Evolutionary conservation across 257 asterid species (phyloP).

Genomic region (Scutellaria galericulata): DNA sequence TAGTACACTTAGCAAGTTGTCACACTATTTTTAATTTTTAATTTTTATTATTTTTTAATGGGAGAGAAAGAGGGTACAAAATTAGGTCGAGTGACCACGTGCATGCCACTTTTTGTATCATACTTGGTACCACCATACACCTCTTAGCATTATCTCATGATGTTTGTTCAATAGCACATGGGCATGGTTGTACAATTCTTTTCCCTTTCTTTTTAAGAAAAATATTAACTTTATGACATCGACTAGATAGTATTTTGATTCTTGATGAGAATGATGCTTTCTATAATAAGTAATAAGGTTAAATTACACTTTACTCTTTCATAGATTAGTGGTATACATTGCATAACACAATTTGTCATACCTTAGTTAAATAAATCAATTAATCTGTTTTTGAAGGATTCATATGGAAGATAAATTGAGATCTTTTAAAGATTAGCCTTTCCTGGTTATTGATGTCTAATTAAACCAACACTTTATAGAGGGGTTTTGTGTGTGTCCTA

Average conservation of each 20-base stretch:
- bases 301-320: background rate
- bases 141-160: conserved; percentile 36
- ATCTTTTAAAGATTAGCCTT: too few relatives aligned
- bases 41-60: background rate
- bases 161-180: conserved; percentile 40
- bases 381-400: too few relatives aligned
- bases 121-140: conserved; percentile 28
- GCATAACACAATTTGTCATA: too few relatives aligned
- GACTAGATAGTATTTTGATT: background rate
- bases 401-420: too few relatives aligned
- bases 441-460: too few relatives aligned
- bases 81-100: conserved; percentile 61
- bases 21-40: background rate
- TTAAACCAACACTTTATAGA: too few relatives aligned
- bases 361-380: too few relatives aligned
- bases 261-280: background rate
- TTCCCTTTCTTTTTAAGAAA: background rate
- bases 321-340: background rate
- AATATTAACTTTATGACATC: background rate
- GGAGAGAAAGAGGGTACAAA: conserved; percentile 18
- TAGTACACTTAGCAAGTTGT: conserved; percentile 25
- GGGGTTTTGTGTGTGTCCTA: too few relatives aligned
- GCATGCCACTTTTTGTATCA: conserved; percentile 33
- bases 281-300: background rate
- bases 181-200: conserved; percentile 34